Conservation (phyloP, 768 basidiomycete genomes). For the Sporobolomyces roseus region DNA sequence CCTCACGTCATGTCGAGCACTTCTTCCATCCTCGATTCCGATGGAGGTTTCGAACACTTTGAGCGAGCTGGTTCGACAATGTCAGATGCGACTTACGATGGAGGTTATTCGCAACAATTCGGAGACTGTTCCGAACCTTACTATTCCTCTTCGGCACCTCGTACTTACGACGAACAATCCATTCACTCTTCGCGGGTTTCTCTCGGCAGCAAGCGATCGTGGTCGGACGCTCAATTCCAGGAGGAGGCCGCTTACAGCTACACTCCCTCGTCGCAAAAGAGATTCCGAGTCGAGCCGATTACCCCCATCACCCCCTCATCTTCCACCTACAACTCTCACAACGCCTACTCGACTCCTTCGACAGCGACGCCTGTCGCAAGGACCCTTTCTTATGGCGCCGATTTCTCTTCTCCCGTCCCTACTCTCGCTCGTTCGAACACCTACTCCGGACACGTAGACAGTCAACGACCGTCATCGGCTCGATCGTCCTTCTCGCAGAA, state of each 20-base stretch:
- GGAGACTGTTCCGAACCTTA: background rate
- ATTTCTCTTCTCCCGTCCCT: background rate
- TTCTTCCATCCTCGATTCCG: slow-evolving; percentile 8
- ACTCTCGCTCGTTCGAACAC: slow-evolving; percentile 1
- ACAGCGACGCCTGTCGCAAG: background rate
- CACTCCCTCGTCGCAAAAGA: slow-evolving; percentile 7
- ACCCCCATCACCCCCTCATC: slow-evolving; percentile 26
- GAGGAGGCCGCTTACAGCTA: background rate
- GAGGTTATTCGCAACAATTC: background rate
- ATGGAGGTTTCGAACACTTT: slow-evolving; percentile 15
- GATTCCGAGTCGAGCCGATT: slow-evolving; percentile 25
- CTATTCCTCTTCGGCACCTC: background rate
- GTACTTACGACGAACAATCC: background rate
- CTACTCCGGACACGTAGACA: background rate
- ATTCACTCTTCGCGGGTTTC: background rate
- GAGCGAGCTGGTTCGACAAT: background rate
- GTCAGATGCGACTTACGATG: slow-evolving; percentile 19
- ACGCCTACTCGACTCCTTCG: background rate
- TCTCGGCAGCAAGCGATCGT: slow-evolving; percentile 1
- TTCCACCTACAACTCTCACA: background rate
- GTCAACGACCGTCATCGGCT: background rate
- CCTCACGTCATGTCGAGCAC: slow-evolving; percentile 16
- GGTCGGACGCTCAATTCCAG: too few species aligned
- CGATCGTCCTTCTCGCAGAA: background rate
- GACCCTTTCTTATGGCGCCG: slow-evolving; percentile 6